Percentiles rank a stretch among this genome's conserved stretches.
Conservation (phyloP, 73 alveolate species). For the Paraurostyla sp. region DNA sequence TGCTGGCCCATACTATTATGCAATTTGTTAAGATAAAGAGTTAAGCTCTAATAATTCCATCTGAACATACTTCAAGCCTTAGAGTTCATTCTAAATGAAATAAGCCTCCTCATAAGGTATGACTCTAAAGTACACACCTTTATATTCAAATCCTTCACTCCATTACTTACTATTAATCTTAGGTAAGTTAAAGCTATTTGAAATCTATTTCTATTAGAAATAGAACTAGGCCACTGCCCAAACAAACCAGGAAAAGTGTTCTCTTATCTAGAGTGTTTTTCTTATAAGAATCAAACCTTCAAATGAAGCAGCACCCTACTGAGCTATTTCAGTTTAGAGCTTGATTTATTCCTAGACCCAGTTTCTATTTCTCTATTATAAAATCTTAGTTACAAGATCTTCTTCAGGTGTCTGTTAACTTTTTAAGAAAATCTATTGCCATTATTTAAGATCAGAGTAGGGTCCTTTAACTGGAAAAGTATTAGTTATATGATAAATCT, state of each 20-base stretch:
- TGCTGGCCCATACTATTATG: background rate
- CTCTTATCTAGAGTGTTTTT: constrained; percentile 27
- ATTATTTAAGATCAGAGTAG: constrained; percentile 17
- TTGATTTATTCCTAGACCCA: constrained; percentile 65
- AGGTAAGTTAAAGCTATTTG: constrained; percentile 39
- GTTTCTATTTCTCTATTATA: constrained; percentile 46
- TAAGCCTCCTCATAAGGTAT: constrained; percentile 72
- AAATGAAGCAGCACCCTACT: constrained; percentile 24
- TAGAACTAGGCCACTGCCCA: constrained; percentile 83
- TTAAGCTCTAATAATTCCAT: constrained; percentile 63
- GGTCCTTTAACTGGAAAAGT: constrained; percentile 41
- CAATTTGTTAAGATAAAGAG: constrained; percentile 1
- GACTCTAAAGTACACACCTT: constrained; percentile 66
- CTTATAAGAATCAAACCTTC: constrained; percentile 37
- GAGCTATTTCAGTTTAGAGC: background rate
- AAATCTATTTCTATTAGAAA: background rate
- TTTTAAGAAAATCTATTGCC: constrained; percentile 46
- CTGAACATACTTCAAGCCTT: constrained; percentile 58
- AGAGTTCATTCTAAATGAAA: constrained; percentile 54
- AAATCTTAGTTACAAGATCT: constrained; percentile 23
- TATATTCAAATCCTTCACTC: constrained; percentile 76
- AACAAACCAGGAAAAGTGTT: constrained; percentile 83
- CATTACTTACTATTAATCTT: constrained; percentile 58
- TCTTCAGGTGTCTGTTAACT: constrained; percentile 1
- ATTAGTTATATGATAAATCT: constrained; percentile 45